Base-by-base conservation (phyloP, 768 basidiomycete species). In the Cyclocybe cylindracea region DNA sequence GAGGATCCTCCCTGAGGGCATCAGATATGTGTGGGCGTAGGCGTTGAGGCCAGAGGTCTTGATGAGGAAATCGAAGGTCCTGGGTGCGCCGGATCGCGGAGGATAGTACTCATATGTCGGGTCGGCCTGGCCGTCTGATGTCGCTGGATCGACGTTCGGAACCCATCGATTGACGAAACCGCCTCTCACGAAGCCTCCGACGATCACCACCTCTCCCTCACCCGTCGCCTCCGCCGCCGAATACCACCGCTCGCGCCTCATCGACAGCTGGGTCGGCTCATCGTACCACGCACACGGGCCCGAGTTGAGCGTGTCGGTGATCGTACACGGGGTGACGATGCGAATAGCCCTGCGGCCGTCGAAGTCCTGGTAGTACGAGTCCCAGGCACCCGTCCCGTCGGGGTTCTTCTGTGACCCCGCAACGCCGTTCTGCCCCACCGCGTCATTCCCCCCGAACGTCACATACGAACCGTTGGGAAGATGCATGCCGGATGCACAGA, bases 91-190 rank as follows among this genome's bases (percentile, higher is more conserved):
- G 7, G 78, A 79, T 18, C 73, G 79, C 3, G 80, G 73, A 4
- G 93, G 93, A 68, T 78, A 94, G 69, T 91, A 90, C 70, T 94
- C 92, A 63, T 80, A 88, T 0, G 89, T 89, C 24, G 89, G 87
- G 60, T 95, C 89, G 9, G 90, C 87, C 6, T 79, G 86, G 32
- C 87, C 86, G 39, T 82, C 84, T 60, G 83, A 78, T 31, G 64
- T 72, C 1, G 67, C 68, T 1, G 88, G 89, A 56, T 91, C 86
- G 10, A 59, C 70, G 60, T 87, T 85, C 13, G 88, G 89, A 31
- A 71, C 79, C 60, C 91, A 89, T 14, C 86, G 73, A 66, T 91
- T 91, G 67, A 91, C 74, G 60, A 89, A 92, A 8, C 90, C 89
- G 51, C 89, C 90, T 50, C 79, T 84, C 48, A 82, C 78, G 63